Percentiles rank a stretch among this genome's conserved stretches.
Conservation (phyloP, 2,329 filamentous ascomycete species). For the Davidsoniella neocaledoniae region DNA sequence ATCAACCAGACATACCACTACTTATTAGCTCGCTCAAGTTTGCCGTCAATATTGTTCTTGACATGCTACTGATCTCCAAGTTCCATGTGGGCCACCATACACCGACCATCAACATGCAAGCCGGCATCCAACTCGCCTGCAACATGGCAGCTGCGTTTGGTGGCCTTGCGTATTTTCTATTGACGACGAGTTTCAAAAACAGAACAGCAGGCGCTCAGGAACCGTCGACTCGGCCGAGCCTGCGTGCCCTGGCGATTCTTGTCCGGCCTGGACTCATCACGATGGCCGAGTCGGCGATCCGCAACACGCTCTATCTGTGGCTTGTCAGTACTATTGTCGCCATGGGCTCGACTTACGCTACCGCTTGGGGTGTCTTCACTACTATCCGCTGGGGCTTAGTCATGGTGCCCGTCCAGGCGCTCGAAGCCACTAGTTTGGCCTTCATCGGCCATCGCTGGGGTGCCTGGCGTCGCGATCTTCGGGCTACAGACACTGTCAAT, state of each 20-base stretch:
- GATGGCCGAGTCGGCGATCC: conserved; percentile 46
- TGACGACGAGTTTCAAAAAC: conserved; percentile 20
- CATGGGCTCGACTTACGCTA: conserved; percentile 48
- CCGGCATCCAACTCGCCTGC: conserved; percentile 44
- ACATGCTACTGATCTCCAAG: conserved; percentile 48
- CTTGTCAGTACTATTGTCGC: conserved; percentile 46
- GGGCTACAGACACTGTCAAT: conserved; percentile 14
- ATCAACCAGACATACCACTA: conserved; percentile 52
- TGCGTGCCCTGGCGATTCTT: conserved; percentile 32
- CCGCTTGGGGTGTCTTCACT: conserved; percentile 57
- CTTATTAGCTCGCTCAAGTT: conserved; percentile 49
- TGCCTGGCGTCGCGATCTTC: conserved; percentile 22
- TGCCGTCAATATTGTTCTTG: conserved; percentile 47
- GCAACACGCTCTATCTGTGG: conserved; percentile 58
- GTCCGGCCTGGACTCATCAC: conserved; percentile 40
- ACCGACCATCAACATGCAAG: conserved; percentile 48
- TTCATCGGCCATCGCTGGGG: conserved; percentile 56
- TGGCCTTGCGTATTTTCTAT: conserved; percentile 45
- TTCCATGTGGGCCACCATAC: conserved; percentile 39
- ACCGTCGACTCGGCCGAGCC: conserved; percentile 20
- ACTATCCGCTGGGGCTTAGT: conserved; percentile 59
- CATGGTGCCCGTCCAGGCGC: conserved; percentile 53
- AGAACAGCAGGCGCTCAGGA: too few species aligned
- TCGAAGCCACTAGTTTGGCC: conserved; percentile 47
- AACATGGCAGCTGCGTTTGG: conserved; percentile 35